These are phyloP conservation scores for Yamadazyma songkhlaensis DNA, from an alignment of 1,139 yeast species.

Conservation along the genomic window DNA sequence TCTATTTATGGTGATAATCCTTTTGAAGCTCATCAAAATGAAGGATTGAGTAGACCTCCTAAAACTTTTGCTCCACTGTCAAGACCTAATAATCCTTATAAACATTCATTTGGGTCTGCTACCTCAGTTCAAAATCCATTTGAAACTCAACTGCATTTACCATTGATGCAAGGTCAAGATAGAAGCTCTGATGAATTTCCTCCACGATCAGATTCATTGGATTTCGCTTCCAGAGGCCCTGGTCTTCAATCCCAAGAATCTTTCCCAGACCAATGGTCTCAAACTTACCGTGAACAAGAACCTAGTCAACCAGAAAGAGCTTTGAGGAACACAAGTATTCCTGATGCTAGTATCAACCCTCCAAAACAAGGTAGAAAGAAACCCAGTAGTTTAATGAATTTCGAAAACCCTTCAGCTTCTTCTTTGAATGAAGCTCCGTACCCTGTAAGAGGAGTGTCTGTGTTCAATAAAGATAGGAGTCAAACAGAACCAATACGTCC, in stretches of 20 bases:
- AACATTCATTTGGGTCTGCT: background rate
- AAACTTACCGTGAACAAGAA: too few species aligned
- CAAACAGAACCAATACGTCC: background rate
- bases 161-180: background rate
- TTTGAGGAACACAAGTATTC: too few species aligned
- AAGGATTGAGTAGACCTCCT: conserved; percentile 1
- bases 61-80: conserved; percentile 3
- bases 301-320: too few species aligned
- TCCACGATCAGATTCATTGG: background rate
- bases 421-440: conserved; percentile 18
- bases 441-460: conserved; percentile 27
- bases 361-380: too few species aligned
- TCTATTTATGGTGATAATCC: too few species aligned
- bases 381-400: too few species aligned
- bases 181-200: background rate
- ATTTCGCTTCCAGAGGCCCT: too few species aligned
- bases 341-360: too few species aligned
- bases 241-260: too few species aligned
- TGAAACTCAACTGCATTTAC: conserved; percentile 2
- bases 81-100: too few species aligned
- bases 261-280: too few species aligned
- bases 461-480: conserved; percentile 11
- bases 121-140: conserved; percentile 4
- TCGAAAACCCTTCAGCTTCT: background rate
- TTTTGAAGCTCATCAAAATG: too few species aligned